Base-by-base conservation (phyloP, 2,329 filamentous ascomycete genomes). In the Monilinia aucupariae region DNA sequence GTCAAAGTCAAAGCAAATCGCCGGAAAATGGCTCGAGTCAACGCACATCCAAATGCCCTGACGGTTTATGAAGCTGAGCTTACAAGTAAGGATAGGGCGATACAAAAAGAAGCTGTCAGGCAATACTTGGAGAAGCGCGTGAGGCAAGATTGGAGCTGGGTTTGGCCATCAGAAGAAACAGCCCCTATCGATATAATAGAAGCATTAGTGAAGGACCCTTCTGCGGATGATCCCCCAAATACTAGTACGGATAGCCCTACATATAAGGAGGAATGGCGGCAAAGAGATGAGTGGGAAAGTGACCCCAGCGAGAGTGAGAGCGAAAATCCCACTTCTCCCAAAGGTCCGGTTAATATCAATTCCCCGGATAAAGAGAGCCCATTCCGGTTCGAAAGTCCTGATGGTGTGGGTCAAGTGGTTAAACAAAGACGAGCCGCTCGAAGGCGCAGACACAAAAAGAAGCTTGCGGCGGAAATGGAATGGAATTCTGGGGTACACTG, bases 401-500 rank as follows among this genome's bases (percentile, higher is more conserved):
- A 79, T 64, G 72, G 72, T 4, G 72, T 78, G 22, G 74, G 72
- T 8, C 69, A 73, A 10, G 55, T 67, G 2, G 59, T 73, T 25
- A 66, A 64, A 53, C 69, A 66, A 25, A 61, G 55, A 3, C 53
- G 64, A 50, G 56, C 48, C 3, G 68, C 71, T 13, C 68, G 70
- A n/a, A 73, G 86, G 66, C 61, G 79, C 79, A 32, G 76, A 71
- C 60, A 73, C 25, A 74, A 69, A 54, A 82, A 80, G 68, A 82
- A 79, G 55, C 73, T 84, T 56, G 81, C 84, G 65, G 84, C 85
- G 62, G 88, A 90, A 77, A 82, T 86, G 77, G 74, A 78, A 37
- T 96, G 89, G 87, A 97, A 97, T 71, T 80, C 87, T 45, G 93
- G 93, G 0, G 74, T 97, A 63, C 83, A 86, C n/a, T 89, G 88